Base-by-base conservation (phyloP, 352 stramenopile species). In the Globisporangium megalacanthum region DNA sequence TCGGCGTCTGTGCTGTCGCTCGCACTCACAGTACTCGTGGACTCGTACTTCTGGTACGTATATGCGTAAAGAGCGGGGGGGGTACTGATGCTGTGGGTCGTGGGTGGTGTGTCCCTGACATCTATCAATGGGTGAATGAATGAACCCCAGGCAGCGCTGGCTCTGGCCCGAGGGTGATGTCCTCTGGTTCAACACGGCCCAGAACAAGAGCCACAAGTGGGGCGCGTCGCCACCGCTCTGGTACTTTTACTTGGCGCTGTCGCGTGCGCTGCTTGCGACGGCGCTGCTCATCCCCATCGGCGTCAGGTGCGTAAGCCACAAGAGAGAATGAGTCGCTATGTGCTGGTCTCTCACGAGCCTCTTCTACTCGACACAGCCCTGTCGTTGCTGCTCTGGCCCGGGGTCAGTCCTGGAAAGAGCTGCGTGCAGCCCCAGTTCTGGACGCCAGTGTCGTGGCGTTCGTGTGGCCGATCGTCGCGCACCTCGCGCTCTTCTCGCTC, bases 91-190 rank as follows among this genome's bases (percentile, higher is more conserved):
- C n/a, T 53, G 22, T 17, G 0, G 19, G 49, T 42, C 6, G 1
- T 22, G 11, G 22, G 14, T 46, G 37, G 20, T 59, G 3, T 41
- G 29, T 13, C 10, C 33, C n/a, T n/a, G n/a, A n/a, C n/a, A n/a
- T n/a, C n/a, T n/a, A n/a, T n/a, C n/a, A n/a, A n/a, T n/a, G n/a
- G n/a, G n/a, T n/a, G n/a, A n/a, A n/a, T n/a, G n/a, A n/a, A n/a
- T n/a, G n/a, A n/a, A n/a, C n/a, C n/a, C n/a, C 17, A 74, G 62
- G 72, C 79, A 85, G 62, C 81, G 86, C 9, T 96, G 78, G 88
- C 66, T 99, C 20, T 99, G 97, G 96, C 96, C 97, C 19, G 97
- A 99, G 64, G 95, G 96, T 29, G 86, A 96, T 55, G 97, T 99
- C 7, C 83, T 99, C 31, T 99, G 94, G 71, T 99, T 98, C 66